Evolutionary conservation across 768 basidiomycete species (phyloP).

Genomic region (Termitomyces sp.): DNA sequence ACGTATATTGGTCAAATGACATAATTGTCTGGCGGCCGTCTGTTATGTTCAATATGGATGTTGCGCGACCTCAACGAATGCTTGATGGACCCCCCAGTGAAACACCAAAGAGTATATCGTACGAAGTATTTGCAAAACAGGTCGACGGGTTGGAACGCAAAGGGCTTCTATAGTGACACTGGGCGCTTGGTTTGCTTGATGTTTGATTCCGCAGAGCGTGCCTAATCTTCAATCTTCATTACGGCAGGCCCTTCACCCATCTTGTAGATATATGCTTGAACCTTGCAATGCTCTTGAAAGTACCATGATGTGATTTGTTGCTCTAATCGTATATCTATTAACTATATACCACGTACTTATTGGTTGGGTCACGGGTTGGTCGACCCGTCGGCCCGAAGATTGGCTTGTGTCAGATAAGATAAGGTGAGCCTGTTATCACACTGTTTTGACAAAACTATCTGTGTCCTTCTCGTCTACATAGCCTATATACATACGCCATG

Average conservation of each 20-base stretch:
- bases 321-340: neutral
- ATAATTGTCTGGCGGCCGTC: slow-evolving; percentile 14
- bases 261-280: neutral
- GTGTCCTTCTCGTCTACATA: neutral
- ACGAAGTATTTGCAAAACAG: slow-evolving; percentile 17
- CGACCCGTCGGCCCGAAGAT: no score
- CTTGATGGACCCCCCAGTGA: slow-evolving; percentile 1
- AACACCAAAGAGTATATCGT: slow-evolving; percentile 17
- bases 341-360: no score
- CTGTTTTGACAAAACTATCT: neutral
- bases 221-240: neutral
- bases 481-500: slow-evolving; percentile 10
- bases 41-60: slow-evolving; percentile 13
- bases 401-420: slow-evolving; percentile 4
- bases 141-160: slow-evolving; percentile 11
- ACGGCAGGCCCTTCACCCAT: neutral
- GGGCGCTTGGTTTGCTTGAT: neutral
- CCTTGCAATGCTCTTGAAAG: neutral
- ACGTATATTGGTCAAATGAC: slow-evolving; percentile 4
- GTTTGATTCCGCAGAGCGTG: neutral
- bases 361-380: no score
- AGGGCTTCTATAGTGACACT: neutral
- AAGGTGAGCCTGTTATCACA: neutral
- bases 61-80: slow-evolving; percentile 17
- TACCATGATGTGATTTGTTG: neutral